These are phyloP conservation scores for Lactifluus volemus DNA, from an alignment of 768 basidiomycete genomes.

Conservation along the genomic window DNA sequence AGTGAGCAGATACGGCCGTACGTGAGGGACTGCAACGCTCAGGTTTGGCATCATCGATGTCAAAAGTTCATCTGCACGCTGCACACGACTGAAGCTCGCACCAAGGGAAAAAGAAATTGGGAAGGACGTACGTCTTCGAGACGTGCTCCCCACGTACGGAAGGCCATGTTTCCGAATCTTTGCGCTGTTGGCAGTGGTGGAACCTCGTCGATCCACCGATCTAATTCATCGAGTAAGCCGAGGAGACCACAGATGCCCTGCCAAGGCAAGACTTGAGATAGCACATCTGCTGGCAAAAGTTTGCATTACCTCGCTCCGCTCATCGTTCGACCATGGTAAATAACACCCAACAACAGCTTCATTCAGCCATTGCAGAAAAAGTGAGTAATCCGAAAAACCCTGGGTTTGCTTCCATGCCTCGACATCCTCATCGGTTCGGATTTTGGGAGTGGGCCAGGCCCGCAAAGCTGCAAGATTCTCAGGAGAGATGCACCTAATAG, in stretches of 20 bases:
- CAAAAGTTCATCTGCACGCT: slow-evolving; percentile 51
- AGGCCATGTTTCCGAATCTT: slow-evolving; percentile 87
- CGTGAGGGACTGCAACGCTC: slow-evolving; percentile 42
- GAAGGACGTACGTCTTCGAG: slow-evolving; percentile 56
- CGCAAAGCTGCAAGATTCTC: slow-evolving; percentile 4
- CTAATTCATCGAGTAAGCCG: slow-evolving; percentile 53
- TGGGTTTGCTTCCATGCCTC: slow-evolving; percentile 58
- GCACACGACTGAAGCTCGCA: slow-evolving; percentile 7
- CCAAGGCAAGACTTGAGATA: slow-evolving; percentile 5
- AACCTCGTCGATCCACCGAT: slow-evolving; percentile 71
- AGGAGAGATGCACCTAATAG: slow-evolving; percentile 7
- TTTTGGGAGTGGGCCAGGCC: slow-evolving; percentile 41
- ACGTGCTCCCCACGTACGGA: slow-evolving; percentile 73
- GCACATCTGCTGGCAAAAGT: background rate
- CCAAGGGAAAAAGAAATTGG: background rate
- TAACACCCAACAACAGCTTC: slow-evolving; percentile 64
- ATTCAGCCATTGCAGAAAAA: slow-evolving; percentile 69
- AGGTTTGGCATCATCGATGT: slow-evolving; percentile 38
- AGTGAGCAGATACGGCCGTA: slow-evolving; percentile 70
- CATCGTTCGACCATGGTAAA: slow-evolving; percentile 35
- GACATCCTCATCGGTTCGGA: slow-evolving; percentile 67
- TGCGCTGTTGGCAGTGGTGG: slow-evolving; percentile 69
- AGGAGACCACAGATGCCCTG: slow-evolving; percentile 45
- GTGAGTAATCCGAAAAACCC: slow-evolving; percentile 64
- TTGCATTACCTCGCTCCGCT: slow-evolving; percentile 23